Base-by-base conservation (phyloP, 1,284 basidiomycete species). In the Cystobasidium slooffiae region DNA sequence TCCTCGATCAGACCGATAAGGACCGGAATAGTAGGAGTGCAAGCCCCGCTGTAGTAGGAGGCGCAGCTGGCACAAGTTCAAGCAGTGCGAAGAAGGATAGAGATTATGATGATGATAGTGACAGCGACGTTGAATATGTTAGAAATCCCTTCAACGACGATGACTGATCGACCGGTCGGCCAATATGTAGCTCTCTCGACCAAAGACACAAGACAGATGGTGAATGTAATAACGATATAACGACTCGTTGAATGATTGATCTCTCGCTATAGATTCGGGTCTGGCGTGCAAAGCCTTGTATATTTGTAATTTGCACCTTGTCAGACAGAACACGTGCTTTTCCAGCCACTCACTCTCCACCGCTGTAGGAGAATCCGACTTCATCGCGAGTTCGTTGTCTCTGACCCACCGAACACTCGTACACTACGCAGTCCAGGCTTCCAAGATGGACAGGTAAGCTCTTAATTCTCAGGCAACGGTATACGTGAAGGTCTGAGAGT, bases 101-200 rank as follows among this genome's bases (percentile, higher is more conserved):
- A 37, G 62, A 65, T 39, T 59, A 72, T 49, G 56, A 59, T 22
- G 56, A 59, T n/a, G 70, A 73, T 61, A 52, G 52, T 39, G 70
- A 73, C n/a, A 58, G 52, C 41, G 69, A 72, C 55, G 70, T 73
- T 31, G 70, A 73, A 63, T 73, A 73, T 66, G 70, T 73, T 7
- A 61, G 70, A 43, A 73, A 73, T 41, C 70, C 70, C 4, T 73
- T 73, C 62, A 66, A 73, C 52, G 70, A 73, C 47, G 70, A 73
- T 66, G 69, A 72, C 64, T 72, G 46, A 31, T 37, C 44, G 9
- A 62, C 31, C 1, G 31, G 5, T 5, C 5, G 31, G 31, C 31
- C 2, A 31, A 31, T 31, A 31, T 31, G 61, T 14, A 39, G 7
- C 8, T 6, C 22, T 8, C n/a, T 10, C 37, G 31, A 47, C 24